Evolutionary conservation across 2,329 filamentous ascomycete genomes (phyloP), one percentile per base, ranked within the genome.

Genomic region (Neopestalotiopsis rosae): DNA sequence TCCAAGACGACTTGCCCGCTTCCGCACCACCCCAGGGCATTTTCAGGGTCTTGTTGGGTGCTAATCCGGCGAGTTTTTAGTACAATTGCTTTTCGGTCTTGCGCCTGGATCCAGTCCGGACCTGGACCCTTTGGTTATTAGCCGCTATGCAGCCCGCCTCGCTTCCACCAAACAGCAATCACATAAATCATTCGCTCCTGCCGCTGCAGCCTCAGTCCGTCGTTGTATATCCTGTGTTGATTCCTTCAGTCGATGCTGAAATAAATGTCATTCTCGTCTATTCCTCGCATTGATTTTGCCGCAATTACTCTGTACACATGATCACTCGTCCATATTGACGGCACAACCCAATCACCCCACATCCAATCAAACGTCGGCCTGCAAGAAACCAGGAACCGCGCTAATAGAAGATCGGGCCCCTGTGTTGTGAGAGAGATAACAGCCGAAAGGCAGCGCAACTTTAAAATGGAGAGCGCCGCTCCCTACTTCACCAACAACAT

Each of bases 401-500:
- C 66, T 67, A 67, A 63, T 56, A 40, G 28, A 49, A 38, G 24
- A 63, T 49, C 58, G 57, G 66, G 17, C 67, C 67, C 61, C 64
- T 65, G 68, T 57, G 17, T 61, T 38, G 28, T 13, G 56, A 30
- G 30, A 28, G 57, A 59, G 57, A 59, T 59, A 59, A 59, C 40
- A 61, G 58, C 45, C 65, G 57, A 38, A 66, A 34, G 34, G 32
- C 49, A 65, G 20, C 40, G 12, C 20, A 45, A 28, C 20, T 34
- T 30, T 10, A 68, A 49, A 49, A 52, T 52, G 57, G 49, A 61
- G 63, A 61, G 61, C 64, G 45, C 63, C 30, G 52, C 73, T 71
- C 72, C 77, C 72, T 76, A 77, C 68, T 73, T 72, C n/a, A 74
- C 74, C 68, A 78, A 75, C 64, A 75, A 59, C 52, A 38, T 45